Conservation (phyloP, 108 stramenopile species). For the Nannochloropsis salina region DNA sequence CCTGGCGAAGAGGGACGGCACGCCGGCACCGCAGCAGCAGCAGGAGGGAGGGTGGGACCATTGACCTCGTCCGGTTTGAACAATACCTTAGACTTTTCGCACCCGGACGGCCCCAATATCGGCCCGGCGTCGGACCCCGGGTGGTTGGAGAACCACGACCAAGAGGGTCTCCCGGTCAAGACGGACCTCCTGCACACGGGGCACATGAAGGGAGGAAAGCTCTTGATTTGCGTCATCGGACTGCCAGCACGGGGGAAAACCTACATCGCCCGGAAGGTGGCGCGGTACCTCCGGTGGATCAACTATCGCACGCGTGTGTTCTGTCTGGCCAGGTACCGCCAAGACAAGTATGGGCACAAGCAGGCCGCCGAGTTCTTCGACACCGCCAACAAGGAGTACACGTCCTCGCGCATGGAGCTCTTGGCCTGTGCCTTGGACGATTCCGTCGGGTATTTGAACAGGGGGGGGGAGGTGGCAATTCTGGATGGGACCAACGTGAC, state of each 20-base stretch:
- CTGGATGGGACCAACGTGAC: constrained; percentile 94
- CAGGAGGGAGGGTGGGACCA: constrained; percentile 8
- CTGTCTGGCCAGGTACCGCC: constrained; percentile 70
- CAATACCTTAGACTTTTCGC: constrained; percentile 8
- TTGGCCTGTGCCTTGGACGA: constrained; percentile 80
- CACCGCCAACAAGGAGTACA: constrained; percentile 68
- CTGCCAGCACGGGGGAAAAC: constrained; percentile 95
- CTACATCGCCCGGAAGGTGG: constrained; percentile 87
- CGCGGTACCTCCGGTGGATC: constrained; percentile 66
- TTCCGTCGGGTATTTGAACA: constrained; percentile 67
- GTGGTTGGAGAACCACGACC: constrained; percentile 25
- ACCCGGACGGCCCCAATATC: constrained; percentile 52
- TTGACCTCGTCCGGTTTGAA: constrained; percentile 5
- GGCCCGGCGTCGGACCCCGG: constrained; percentile 28
- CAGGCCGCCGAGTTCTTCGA: constrained; percentile 75
- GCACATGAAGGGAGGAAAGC: constrained; percentile 58
- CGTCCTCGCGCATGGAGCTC: constrained; percentile 60
- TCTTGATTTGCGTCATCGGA: constrained; percentile 72
- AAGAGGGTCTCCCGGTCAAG: constrained; percentile 25
- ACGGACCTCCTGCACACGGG: constrained; percentile 50
- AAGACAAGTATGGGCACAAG: constrained; percentile 37
- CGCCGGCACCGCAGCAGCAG: not conserved
- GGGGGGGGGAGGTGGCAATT: constrained; percentile 80
- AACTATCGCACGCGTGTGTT: constrained; percentile 52
- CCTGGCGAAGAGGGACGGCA: not conserved